phyloP scores from a whole-genome alignment of 2,329 filamentous ascomycete genomes.

The Leptographium galeiforme region DNA sequence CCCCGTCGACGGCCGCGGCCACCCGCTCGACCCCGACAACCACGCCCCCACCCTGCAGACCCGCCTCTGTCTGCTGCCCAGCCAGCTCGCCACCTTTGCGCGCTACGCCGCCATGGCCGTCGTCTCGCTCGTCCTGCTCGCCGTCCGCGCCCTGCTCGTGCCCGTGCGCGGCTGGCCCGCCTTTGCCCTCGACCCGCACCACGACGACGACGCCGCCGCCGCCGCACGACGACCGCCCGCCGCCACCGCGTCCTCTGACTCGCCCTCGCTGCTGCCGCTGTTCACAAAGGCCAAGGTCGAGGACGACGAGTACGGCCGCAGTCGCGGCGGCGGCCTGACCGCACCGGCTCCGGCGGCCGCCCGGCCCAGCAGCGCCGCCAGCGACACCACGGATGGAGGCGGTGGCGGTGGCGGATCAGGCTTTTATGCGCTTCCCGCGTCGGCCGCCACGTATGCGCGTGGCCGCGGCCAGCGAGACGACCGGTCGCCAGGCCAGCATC shows the following conservation, averaged over 20 bases:
- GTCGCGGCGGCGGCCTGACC: slow-evolving; percentile 16
- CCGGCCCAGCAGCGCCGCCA: slow-evolving; percentile 26
- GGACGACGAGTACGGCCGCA: slow-evolving; percentile 23
- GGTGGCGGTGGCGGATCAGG: slow-evolving; percentile 17
- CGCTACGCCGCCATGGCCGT: slow-evolving; percentile 56
- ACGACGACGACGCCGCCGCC: slow-evolving; percentile 14
- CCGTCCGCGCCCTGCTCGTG: slow-evolving; percentile 42
- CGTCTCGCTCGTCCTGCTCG: slow-evolving; percentile 34
- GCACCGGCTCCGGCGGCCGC: slow-evolving; percentile 14
- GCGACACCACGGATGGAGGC: slow-evolving; percentile 20
- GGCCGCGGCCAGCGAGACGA: slow-evolving; percentile 12
- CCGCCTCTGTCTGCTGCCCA: slow-evolving; percentile 79
- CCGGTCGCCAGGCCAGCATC: neutral
- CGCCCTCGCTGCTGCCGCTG: slow-evolving; percentile 22
- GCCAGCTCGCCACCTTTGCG: slow-evolving; percentile 74
- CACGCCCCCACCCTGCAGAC: slow-evolving; percentile 53
- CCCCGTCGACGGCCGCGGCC: slow-evolving; percentile 54
- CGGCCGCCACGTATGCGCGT: slow-evolving; percentile 13
- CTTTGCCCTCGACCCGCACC: slow-evolving; percentile 39
- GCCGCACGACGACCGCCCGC: neutral
- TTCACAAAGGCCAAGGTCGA: slow-evolving; percentile 42
- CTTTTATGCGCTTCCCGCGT: slow-evolving; percentile 15
- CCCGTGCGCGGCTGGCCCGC: slow-evolving; percentile 38
- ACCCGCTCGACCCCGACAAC: slow-evolving; percentile 28
- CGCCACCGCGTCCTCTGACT: neutral